Conservation (phyloP, 2,329 filamentous ascomycete species). For the Cadophora sp. region DNA sequence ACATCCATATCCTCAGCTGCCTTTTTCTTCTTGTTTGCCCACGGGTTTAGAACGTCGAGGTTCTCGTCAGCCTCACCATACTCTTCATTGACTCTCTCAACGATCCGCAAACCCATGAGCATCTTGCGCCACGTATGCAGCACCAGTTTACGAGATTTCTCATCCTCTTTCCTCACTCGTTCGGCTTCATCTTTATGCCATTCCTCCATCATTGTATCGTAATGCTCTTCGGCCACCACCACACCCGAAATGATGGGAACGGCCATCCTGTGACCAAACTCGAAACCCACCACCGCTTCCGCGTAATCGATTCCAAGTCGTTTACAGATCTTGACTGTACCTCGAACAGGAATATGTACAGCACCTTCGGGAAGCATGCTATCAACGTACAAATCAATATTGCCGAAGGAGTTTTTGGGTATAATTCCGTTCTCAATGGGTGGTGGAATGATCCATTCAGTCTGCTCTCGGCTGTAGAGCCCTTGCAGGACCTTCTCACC, state of each 20-base stretch:
- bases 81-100: conserved; percentile 76
- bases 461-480: conserved; percentile 83
- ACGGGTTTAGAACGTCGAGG: conserved; percentile 62
- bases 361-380: conserved; percentile 91
- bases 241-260: conserved; percentile 92
- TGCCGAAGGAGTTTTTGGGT: conserved; percentile 93
- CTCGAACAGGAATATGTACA: conserved; percentile 80
- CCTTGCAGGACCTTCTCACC: conserved; percentile 88
- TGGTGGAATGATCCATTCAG: conserved; percentile 92
- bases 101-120: conserved; percentile 82
- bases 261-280: conserved; percentile 93
- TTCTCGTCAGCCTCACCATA: conserved; percentile 69
- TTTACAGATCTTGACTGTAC: conserved; percentile 81
- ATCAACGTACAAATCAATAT: conserved; percentile 93
- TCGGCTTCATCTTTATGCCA: conserved; percentile 81
- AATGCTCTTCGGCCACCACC: conserved; percentile 83
- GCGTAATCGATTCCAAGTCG: conserved; percentile 86
- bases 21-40: conserved; percentile 50
- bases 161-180: conserved; percentile 77
- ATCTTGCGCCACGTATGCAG: conserved; percentile 86
- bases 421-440: conserved; percentile 86
- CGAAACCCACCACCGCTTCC: conserved; percentile 94
- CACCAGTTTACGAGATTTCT: conserved; percentile 78
- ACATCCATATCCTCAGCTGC: conserved; percentile 40
- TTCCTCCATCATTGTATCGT: conserved; percentile 76